Percentiles rank a stretch among this genome's conserved stretches.
Evolutionary conservation across 2,329 filamentous ascomycete genomes (phyloP).

Genomic region (Paecilomyces variotii): DNA sequence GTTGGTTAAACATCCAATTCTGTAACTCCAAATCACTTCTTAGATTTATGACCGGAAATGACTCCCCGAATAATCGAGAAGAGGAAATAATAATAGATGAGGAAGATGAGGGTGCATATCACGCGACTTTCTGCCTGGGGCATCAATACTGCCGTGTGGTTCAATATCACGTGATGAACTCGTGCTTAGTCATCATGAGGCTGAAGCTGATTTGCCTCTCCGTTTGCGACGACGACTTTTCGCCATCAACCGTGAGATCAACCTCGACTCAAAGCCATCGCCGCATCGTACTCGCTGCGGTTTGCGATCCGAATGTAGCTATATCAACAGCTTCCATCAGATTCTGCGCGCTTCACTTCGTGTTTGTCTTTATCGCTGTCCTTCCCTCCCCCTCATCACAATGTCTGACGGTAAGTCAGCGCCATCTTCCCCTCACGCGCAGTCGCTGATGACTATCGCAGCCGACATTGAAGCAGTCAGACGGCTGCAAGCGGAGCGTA

Average conservation of each 20-base stretch:
- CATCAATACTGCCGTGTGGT: background rate
- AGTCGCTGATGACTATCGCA: conserved; percentile 22
- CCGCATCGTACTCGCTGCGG: conserved; percentile 22
- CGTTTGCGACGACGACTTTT: background rate
- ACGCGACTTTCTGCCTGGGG: background rate
- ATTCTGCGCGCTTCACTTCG: conserved; percentile 18
- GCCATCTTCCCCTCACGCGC: conserved; percentile 4
- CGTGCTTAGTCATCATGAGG: background rate
- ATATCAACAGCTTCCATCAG: conserved; percentile 17
- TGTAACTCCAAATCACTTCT: background rate
- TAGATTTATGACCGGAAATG: background rate
- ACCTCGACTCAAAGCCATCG: conserved; percentile 8
- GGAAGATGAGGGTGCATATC: background rate
- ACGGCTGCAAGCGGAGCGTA: conserved; percentile 87
- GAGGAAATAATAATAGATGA: background rate
- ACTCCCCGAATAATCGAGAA: background rate
- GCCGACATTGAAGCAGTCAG: conserved; percentile 82
- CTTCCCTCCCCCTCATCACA: conserved; percentile 13
- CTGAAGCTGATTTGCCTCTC: background rate
- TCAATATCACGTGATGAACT: background rate
- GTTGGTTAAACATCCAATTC: background rate
- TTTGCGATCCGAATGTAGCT: conserved; percentile 29
- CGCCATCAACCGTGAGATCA: background rate
- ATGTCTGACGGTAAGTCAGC: conserved; percentile 38
- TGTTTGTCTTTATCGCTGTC: conserved; percentile 16